A percentile compares a stretch with the other conserved stretches of the same genome.
Evolutionary conservation across 495 filamentous ascomycete species (phyloP).

Genomic region (Chlorociboria aeruginascens): DNA sequence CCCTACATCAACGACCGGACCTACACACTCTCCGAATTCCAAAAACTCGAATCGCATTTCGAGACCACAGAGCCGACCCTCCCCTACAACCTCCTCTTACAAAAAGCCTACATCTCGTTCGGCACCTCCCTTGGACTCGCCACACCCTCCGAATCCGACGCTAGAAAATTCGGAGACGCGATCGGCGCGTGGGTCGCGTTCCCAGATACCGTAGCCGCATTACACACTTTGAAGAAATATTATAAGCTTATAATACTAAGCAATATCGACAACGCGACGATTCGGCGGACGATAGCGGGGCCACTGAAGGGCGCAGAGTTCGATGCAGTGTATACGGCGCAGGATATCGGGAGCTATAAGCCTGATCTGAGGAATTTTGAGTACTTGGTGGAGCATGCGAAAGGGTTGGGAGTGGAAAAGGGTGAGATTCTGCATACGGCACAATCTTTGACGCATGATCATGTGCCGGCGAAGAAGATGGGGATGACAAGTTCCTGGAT

Average conservation of each 20-base stretch:
- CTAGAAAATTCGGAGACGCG: constrained; percentile 34
- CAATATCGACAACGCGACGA: constrained; percentile 56
- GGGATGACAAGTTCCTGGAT: constrained; percentile 63
- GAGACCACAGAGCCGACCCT: constrained; percentile 37
- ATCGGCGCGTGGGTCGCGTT: constrained; percentile 53
- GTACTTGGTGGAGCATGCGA: constrained; percentile 44
- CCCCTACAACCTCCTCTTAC: constrained; percentile 46
- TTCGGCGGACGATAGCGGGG: constrained; percentile 37
- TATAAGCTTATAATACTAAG: constrained; percentile 61
- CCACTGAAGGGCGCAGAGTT: constrained; percentile 41
- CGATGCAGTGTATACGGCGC: constrained; percentile 58
- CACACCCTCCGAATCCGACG: constrained; percentile 20
- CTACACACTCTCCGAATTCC: constrained; percentile 27
- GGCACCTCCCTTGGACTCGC: constrained; percentile 27
- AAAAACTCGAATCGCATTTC: constrained; percentile 20
- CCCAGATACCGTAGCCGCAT: constrained; percentile 46
- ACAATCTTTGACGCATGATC: constrained; percentile 57
- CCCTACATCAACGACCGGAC: neutral
- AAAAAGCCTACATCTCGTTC: constrained; percentile 34
- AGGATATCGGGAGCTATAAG: constrained; percentile 67
- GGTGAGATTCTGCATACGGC: constrained; percentile 55
- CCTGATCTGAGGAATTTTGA: constrained; percentile 53
- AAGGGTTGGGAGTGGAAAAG: constrained; percentile 41
- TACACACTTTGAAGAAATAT: constrained; percentile 37
- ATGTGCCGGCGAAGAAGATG: constrained; percentile 50